A percentile compares a stretch with the other conserved stretches of the same genome.
These are phyloP conservation scores for Calendula officinalis DNA, from an alignment of 129 eudicot genomes.

Conservation along the genomic window DNA sequence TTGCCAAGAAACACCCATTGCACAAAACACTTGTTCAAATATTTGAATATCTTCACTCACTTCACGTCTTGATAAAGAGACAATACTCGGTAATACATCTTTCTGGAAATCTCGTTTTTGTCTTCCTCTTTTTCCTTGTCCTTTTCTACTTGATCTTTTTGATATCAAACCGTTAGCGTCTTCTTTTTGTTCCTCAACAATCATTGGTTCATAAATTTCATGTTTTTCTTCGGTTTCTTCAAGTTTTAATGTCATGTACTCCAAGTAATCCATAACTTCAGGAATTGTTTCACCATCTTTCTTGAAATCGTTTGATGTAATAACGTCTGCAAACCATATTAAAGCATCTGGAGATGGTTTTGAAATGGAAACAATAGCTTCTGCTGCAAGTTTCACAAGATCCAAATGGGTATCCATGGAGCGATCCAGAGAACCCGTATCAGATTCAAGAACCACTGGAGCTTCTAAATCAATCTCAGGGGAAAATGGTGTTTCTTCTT, in stretches of 20 bases:
- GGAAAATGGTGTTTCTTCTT: constrained; percentile 44
- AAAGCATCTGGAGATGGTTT: constrained; percentile 32
- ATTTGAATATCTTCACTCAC: constrained; percentile 63
- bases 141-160: constrained; percentile 44
- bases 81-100: constrained; percentile 63
- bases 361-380: constrained; percentile 64
- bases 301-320: constrained; percentile 33
- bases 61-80: constrained; percentile 50
- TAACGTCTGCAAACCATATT: constrained; percentile 59
- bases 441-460: constrained; percentile 51
- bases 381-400: constrained; percentile 53
- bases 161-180: constrained; percentile 17
- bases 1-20: constrained; percentile 50
- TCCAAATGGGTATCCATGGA: constrained; percentile 31
- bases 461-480: constrained; percentile 58
- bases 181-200: constrained; percentile 27
- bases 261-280: constrained; percentile 71
- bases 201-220: constrained; percentile 26
- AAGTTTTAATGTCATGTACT: constrained; percentile 67
- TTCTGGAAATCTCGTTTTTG: constrained; percentile 61
- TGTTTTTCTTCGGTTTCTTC: constrained; percentile 45
- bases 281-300: constrained; percentile 42
- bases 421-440: constrained; percentile 20
- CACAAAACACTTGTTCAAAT: constrained; percentile 53
- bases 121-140: constrained; percentile 58